Base-by-base conservation (phyloP, 2,329 filamentous ascomycete genomes). In the Pseudogymnoascus sp. region DNA sequence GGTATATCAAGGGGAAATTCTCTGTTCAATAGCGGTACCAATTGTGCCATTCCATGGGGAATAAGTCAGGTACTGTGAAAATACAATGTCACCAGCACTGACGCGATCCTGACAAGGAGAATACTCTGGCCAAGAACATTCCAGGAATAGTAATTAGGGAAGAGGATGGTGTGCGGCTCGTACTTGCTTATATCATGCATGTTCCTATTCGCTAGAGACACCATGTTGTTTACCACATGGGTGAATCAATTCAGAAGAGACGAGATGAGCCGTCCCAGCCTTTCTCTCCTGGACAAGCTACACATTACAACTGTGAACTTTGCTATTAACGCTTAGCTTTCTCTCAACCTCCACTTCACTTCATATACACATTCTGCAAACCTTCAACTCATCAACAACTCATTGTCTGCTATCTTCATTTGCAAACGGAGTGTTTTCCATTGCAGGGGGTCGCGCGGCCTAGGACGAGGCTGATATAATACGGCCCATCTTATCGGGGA, bases 171-270 rank as follows among this genome's bases (percentile, higher is more conserved):
- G 47, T n/a, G 25, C 25, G 33, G n/a, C 47, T 53, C 25, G 47
- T 53, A 53, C 47, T 53, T 53, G 47, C 47, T 53, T 53, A 53
- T 53, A 53, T 53, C 47, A 53, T 53, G 47, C 47, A 53, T 31
- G 47, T 53, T 53, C 25, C 25, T 33, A 53, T 53, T 53, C 47
- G 47, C 47, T 53, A 53, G 47, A 53, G 47, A 31, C 25, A 18
- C 47, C 25, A 53, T 53, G 47, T 53, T 53, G 47, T 53, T 53
- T 53, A 53, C 47, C 47, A 31, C 47, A 53, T n/a, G 47, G 47
- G 47, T 18, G n/a, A 53, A 12, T 25, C n/a, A 28, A 31, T 53
- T 53, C 47, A 31, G 10, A 6, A 12, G 25, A 31, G 25, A 53
- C 25, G 47, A 53, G 47, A 53, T 53, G 47, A 53, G 47, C 25